Conservation (phyloP, 257 asterid genomes). For the Plantago ovata region DNA sequence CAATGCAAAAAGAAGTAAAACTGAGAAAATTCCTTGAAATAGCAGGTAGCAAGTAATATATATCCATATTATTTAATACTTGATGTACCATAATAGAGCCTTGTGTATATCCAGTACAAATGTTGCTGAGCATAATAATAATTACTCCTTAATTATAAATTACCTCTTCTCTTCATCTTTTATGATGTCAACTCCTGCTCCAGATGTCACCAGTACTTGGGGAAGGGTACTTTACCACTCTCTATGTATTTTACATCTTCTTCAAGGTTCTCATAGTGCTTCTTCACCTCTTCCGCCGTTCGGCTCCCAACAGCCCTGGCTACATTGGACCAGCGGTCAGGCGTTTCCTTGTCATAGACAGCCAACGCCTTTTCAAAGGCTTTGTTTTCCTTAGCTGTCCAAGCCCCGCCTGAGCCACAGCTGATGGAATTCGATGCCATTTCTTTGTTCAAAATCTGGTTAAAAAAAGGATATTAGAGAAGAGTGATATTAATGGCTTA, state of each 20-base stretch:
- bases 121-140: background rate
- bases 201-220: constrained; percentile 17
- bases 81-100: background rate
- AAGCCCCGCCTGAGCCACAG: constrained; percentile 5
- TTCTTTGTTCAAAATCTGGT: background rate
- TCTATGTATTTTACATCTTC: constrained; percentile 21
- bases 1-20: background rate
- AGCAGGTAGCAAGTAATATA: constrained; percentile 1
- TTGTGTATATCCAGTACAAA: background rate
- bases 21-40: background rate
- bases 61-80: background rate
- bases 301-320: constrained; percentile 23
- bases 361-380: constrained; percentile 27
- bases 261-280: constrained; percentile 17
- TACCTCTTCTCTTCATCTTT: constrained; percentile 16
- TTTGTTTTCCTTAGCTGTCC: constrained; percentile 24
- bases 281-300: constrained; percentile 25
- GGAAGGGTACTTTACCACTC: constrained; percentile 20
- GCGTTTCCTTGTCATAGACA: constrained; percentile 18
- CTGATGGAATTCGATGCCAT: constrained; percentile 14
- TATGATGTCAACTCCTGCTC: constrained; percentile 10
- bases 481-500: background rate
- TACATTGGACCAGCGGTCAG: constrained; percentile 23
- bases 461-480: background rate
- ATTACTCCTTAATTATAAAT: background rate